Evolutionary conservation across 2,329 filamentous ascomycete genomes (phyloP).

Genomic region (Fusarium sulawesiense): DNA sequence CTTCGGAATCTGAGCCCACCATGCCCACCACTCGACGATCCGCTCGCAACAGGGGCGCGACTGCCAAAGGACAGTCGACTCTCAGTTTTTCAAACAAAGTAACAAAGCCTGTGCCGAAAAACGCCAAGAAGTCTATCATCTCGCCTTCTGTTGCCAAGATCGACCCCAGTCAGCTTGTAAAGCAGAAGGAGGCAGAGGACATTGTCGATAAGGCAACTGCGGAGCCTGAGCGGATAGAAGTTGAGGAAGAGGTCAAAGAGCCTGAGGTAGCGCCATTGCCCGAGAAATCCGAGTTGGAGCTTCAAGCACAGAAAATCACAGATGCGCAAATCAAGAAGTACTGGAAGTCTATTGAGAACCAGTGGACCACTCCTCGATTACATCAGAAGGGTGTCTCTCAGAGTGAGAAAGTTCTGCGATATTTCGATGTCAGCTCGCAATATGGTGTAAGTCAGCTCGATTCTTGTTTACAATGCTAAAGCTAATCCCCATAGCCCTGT

Average conservation of each 20-base stretch:
- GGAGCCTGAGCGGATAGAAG: constrained; percentile 31
- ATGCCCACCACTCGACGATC: constrained; percentile 65
- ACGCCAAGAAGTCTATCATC: constrained; percentile 58
- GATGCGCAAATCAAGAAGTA: constrained; percentile 79
- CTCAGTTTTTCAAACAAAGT: constrained; percentile 67
- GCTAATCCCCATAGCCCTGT: constrained; percentile 69
- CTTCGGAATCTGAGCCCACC: constrained; percentile 31
- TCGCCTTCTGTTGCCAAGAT: constrained; percentile 52
- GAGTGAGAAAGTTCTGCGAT: constrained; percentile 86
- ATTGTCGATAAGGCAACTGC: constrained; percentile 31
- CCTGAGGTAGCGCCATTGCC: constrained; percentile 43
- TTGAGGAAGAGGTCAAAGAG: constrained; percentile 40
- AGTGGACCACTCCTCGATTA: constrained; percentile 75
- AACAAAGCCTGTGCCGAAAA: constrained; percentile 64
- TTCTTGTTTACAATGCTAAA: neutral
- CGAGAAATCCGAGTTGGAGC: constrained; percentile 63
- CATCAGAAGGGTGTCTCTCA: constrained; percentile 80
- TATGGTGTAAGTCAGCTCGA: constrained; percentile 80
- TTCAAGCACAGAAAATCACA: constrained; percentile 71
- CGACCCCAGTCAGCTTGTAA: constrained; percentile 44
- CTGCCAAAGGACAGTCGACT: constrained; percentile 63
- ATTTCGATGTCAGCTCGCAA: constrained; percentile 92
- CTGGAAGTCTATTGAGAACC: constrained; percentile 78
- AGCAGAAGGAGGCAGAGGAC: constrained; percentile 31
- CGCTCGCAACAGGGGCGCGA: constrained; percentile 51